A percentile compares a stretch with the other conserved stretches of the same genome.
phyloP scores from a whole-genome alignment of 163 green algal genomes.

The Smithsoniella earleae region DNA sequence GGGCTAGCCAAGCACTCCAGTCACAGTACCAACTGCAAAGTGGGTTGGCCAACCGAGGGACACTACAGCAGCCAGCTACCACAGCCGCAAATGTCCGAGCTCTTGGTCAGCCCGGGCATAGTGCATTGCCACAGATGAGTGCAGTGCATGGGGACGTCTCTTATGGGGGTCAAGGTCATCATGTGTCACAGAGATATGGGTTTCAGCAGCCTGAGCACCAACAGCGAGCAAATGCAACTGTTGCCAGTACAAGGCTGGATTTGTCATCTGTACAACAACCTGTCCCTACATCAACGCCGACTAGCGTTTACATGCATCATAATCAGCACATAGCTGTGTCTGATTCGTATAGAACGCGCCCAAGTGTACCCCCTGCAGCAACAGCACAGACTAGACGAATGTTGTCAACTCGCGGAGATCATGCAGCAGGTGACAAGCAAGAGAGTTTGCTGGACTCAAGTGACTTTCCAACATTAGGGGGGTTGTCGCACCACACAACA shows the following conservation, averaged over 20 bases:
- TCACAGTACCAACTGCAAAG: slow-evolving; percentile 17
- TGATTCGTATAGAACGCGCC: neutral
- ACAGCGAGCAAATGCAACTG: neutral
- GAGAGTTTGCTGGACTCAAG: slow-evolving; percentile 5
- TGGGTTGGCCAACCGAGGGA: neutral
- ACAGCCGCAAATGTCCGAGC: slow-evolving; percentile 8
- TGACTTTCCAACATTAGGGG: slow-evolving; percentile 18
- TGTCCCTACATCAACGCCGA: neutral
- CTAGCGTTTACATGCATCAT: slow-evolving; percentile 6
- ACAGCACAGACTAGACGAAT: slow-evolving; percentile 1
- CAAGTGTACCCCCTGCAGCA: neutral
- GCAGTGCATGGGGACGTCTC: neutral
- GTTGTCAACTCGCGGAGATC: neutral
- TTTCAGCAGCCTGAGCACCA: slow-evolving; percentile 5
- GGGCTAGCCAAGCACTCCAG: neutral
- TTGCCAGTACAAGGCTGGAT: neutral
- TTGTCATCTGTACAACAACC: neutral
- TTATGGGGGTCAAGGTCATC: slow-evolving; percentile 8
- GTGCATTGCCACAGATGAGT: slow-evolving; percentile 12
- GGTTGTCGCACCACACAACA: neutral
- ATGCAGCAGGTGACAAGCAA: neutral
- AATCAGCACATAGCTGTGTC: neutral
- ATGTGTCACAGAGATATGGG: slow-evolving; percentile 5
- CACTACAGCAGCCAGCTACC: neutral
- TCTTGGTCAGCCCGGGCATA: neutral